phyloP scores from a whole-genome alignment of 2,329 filamentous ascomycete genomes.

The Sodiomyces alkalinus region DNA sequence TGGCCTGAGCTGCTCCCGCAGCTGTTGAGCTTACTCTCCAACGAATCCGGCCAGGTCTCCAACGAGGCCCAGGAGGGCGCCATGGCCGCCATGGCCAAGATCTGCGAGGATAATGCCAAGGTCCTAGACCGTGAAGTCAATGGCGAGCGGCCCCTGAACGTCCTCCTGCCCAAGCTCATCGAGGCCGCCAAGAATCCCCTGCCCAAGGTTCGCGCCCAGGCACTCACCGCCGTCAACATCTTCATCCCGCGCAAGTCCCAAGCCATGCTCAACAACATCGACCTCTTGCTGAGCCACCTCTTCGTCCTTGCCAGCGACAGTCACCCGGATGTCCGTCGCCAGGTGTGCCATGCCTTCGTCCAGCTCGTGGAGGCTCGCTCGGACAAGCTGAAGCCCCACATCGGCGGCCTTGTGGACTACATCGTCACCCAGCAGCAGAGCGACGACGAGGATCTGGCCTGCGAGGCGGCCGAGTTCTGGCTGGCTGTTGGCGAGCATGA shows the following conservation, averaged over 20 bases:
- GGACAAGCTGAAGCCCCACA: conserved; percentile 79
- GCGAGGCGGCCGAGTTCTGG: conserved; percentile 97
- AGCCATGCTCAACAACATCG: conserved; percentile 66
- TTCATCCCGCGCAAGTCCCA: conserved; percentile 78
- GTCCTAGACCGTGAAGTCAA: conserved; percentile 76
- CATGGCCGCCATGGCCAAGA: conserved; percentile 84
- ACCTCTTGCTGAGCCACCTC: conserved; percentile 66
- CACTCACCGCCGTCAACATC: conserved; percentile 76
- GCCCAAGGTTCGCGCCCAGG: conserved; percentile 63
- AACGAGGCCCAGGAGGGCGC: conserved; percentile 75
- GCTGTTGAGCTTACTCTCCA: conserved; percentile 62
- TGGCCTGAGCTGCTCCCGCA: conserved; percentile 88
- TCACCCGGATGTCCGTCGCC: conserved; percentile 70
- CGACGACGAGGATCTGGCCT: conserved; percentile 76
- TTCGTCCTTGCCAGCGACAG: conserved; percentile 68
- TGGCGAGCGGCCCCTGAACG: conserved; percentile 73
- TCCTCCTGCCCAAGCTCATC: conserved; percentile 81
- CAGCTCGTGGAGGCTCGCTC: conserved; percentile 82
- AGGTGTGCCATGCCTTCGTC: conserved; percentile 88
- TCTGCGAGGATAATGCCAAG: conserved; percentile 91
- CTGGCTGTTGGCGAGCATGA: conserved; percentile 82
- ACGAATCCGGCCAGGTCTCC: conserved; percentile 51
- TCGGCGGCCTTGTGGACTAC: conserved; percentile 79
- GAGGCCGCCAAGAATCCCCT: conserved; percentile 67
- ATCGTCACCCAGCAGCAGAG: conserved; percentile 80